Evolutionary conservation across 352 stramenopile genomes (phyloP).

Genomic region (Phytophthora pseudosyringae): DNA sequence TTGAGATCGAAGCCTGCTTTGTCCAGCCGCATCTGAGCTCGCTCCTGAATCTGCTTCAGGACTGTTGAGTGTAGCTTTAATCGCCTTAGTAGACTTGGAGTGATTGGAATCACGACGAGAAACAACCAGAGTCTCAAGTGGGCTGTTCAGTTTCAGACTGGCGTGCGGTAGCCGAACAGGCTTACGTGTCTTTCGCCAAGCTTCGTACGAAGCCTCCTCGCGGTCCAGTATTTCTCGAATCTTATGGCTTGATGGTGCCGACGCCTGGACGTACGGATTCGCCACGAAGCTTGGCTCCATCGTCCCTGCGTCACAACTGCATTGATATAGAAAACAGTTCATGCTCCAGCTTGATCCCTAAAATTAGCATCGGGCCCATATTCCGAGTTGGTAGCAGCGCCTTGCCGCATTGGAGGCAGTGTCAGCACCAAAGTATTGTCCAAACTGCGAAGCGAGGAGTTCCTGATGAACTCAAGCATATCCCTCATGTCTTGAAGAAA

Average conservation of each 20-base stretch:
- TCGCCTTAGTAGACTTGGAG: slow-evolving; percentile 1
- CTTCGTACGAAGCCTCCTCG: slow-evolving; percentile 54
- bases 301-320: background rate
- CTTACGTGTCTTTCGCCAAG: slow-evolving; percentile 48
- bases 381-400: background rate
- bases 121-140: slow-evolving; percentile 16
- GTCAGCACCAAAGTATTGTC: slow-evolving; percentile 21
- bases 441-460: slow-evolving; percentile 23
- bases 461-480: slow-evolving; percentile 35
- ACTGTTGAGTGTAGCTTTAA: background rate
- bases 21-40: slow-evolving; percentile 1
- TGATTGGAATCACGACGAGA: slow-evolving; percentile 11
- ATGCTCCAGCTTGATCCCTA: slow-evolving; percentile 2
- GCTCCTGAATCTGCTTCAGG: background rate
- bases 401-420: background rate
- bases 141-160: slow-evolving; percentile 59
- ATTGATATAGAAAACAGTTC: background rate
- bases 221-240: slow-evolving; percentile 66
- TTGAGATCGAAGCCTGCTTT: background rate
- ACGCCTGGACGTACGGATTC: slow-evolving; percentile 56
- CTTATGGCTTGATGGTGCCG: slow-evolving; percentile 38
- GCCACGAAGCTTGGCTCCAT: slow-evolving; percentile 68
- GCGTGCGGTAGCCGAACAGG: slow-evolving; percentile 51
- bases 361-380: slow-evolving; percentile 14
- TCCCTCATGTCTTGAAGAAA: slow-evolving; percentile 41